Evolutionary conservation across 1,139 yeast species (phyloP).

Genomic region (Blastobotrys persicus): DNA sequence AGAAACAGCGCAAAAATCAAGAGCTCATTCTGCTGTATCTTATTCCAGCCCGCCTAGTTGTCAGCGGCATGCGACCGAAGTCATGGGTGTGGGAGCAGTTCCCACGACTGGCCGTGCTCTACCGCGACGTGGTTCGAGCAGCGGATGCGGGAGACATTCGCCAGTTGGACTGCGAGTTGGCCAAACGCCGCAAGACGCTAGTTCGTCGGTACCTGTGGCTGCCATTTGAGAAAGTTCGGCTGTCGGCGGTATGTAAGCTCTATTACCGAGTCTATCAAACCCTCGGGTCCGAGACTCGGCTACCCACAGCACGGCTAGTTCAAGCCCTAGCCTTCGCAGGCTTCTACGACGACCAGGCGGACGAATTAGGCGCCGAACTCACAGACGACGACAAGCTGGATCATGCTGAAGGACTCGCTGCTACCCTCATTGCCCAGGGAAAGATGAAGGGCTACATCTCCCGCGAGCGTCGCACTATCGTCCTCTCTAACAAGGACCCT

Average conservation of each 20-base stretch:
- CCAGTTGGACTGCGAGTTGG: constrained; percentile 47
- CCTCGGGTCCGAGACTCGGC: constrained; percentile 41
- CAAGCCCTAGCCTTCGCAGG: constrained; percentile 45
- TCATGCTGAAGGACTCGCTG: constrained; percentile 69
- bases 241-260: constrained; percentile 52
- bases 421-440: constrained; percentile 62
- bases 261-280: constrained; percentile 47
- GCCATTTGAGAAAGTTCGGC: constrained; percentile 54
- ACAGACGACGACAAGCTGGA: constrained; percentile 35
- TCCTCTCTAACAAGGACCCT: constrained; percentile 70
- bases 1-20: constrained; percentile 32
- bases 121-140: constrained; percentile 50
- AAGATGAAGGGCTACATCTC: constrained; percentile 80
- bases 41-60: constrained; percentile 39
- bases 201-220: constrained; percentile 63
- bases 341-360: constrained; percentile 23
- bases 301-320: constrained; percentile 50
- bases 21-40: constrained; percentile 40
- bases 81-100: constrained; percentile 47
- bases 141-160: constrained; percentile 55
- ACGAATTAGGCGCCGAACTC: constrained; percentile 19
- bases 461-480: constrained; percentile 69
- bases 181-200: constrained; percentile 48
- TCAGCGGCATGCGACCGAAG: constrained; percentile 36
- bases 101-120: constrained; percentile 47